Conservation (phyloP, 306 rosid genomes). For the Pterocarpus macrocarpus region DNA sequence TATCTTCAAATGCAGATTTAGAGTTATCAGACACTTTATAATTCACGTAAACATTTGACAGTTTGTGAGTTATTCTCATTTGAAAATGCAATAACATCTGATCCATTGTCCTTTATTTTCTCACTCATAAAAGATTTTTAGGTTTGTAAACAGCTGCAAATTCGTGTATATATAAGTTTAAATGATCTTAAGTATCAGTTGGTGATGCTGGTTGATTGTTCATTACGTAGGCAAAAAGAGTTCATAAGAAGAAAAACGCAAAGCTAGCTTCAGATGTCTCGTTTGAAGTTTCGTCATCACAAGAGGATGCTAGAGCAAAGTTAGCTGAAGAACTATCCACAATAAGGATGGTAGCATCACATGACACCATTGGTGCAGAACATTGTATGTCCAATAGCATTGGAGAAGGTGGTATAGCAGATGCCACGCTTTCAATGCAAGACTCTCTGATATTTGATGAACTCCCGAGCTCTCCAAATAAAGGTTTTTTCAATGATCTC, state of each 20-base stretch:
- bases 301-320: slow-evolving; percentile 67
- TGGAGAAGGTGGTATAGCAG: slow-evolving; percentile 49
- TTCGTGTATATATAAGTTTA: slow-evolving; percentile 1
- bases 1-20: not conserved
- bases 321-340: slow-evolving; percentile 77
- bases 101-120: slow-evolving; percentile 14
- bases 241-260: slow-evolving; percentile 47
- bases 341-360: slow-evolving; percentile 71
- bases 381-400: slow-evolving; percentile 36
- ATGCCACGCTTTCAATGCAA: slow-evolving; percentile 44
- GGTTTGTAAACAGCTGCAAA: slow-evolving; percentile 8
- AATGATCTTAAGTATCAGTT: slow-evolving; percentile 31
- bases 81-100: not conserved
- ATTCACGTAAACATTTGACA: slow-evolving; percentile 1
- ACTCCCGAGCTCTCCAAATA: slow-evolving; percentile 46
- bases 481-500: slow-evolving; percentile 61
- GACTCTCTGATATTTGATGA: slow-evolving; percentile 50
- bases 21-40: not conserved
- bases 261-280: slow-evolving; percentile 50
- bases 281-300: slow-evolving; percentile 51
- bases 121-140: not conserved
- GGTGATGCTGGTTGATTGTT: slow-evolving; percentile 49
- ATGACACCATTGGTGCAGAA: slow-evolving; percentile 41
- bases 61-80: not conserved
- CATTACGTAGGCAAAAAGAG: slow-evolving; percentile 58